Evolutionary conservation across 768 basidiomycete genomes (phyloP), one percentile per base, ranked within the genome.

Genomic region (Rhodotorula sphaerocarpa): DNA sequence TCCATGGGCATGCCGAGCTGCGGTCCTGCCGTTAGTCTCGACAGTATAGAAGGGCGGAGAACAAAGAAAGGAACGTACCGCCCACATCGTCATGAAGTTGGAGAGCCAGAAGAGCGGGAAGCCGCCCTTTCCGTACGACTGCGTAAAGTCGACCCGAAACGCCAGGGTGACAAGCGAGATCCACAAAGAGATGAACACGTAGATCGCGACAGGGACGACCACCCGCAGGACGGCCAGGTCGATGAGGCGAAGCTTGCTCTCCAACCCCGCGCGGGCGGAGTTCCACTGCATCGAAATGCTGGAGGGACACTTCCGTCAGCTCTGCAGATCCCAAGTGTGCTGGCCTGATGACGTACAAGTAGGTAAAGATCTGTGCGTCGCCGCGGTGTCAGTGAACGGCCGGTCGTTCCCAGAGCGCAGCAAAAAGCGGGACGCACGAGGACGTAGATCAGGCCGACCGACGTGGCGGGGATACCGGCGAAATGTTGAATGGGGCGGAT

Each of bases 61-160:
- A 39, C 21, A 30, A 14, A 5, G 16, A 23, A 28, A 41, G 25
- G 2, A 30, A 30, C 39, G 7, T n/a, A 27, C 34, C 18, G 28
- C 50, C 33, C 33, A 34, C 50, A 31, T 28, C 10, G 33, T 43
- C 47, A 57, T 9, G 33, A 44, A 47, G 48, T 67, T 67, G 23
- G 25, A 61, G 68, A 71, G 59, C 75, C 75, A 76, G 63, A 74
- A 76, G 18, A 75, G 42, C 31, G 72, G 67, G 62, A 75, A 76
- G 28, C 75, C 75, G 41, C 70, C 71, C 30, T 70, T 52, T 3
- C 73, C 73, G 50, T 67, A 74, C 50, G 69, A 66, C 27, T 71
- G 50, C 33, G 59, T 67, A 59, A 75, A 75, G 45, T 69, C 51
- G 33, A 75, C 70, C 2, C 62, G 46, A 56, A 75, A 76, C 2